These are phyloP conservation scores for Aspergillus carbonarius DNA, from an alignment of 2,329 filamentous ascomycete genomes.

Conservation along the genomic window DNA sequence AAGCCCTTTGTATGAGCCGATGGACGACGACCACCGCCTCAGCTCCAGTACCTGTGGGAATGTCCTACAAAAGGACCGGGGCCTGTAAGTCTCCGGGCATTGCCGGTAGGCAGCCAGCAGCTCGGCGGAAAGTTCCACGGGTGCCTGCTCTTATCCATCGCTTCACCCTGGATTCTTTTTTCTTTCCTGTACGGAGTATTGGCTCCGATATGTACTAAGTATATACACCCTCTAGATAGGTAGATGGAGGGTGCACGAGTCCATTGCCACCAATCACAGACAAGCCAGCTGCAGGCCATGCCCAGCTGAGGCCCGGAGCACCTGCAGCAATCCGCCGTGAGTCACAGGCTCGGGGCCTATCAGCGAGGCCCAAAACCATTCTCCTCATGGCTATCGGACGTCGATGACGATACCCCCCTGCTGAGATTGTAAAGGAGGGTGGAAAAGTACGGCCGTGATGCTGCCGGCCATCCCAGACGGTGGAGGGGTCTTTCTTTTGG, in stretches of 20 bases:
- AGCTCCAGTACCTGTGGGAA: too few species aligned
- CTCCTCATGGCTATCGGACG: background rate
- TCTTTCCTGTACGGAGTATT: background rate
- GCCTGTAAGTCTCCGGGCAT: too few species aligned
- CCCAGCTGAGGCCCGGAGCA: background rate
- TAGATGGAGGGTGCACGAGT: background rate
- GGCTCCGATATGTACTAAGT: background rate
- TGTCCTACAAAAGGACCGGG: too few species aligned
- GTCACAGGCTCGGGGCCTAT: background rate
- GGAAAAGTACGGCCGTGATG: background rate
- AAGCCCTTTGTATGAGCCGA: too few species aligned
- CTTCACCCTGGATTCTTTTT: background rate
- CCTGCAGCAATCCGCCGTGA: background rate
- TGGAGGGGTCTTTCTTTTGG: background rate
- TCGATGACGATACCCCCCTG: background rate
- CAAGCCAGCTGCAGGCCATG: background rate
- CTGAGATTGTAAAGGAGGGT: background rate
- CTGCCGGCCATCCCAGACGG: background rate
- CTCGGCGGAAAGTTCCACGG: too few species aligned
- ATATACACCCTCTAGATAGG: background rate
- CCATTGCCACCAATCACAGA: background rate
- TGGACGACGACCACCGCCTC: too few species aligned
- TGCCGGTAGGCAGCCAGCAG: too few species aligned
- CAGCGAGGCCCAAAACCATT: background rate
- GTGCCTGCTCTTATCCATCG: too few species aligned